Base-by-base conservation (phyloP, 345 rosid genomes). In the Gossypium rotundifolium region DNA sequence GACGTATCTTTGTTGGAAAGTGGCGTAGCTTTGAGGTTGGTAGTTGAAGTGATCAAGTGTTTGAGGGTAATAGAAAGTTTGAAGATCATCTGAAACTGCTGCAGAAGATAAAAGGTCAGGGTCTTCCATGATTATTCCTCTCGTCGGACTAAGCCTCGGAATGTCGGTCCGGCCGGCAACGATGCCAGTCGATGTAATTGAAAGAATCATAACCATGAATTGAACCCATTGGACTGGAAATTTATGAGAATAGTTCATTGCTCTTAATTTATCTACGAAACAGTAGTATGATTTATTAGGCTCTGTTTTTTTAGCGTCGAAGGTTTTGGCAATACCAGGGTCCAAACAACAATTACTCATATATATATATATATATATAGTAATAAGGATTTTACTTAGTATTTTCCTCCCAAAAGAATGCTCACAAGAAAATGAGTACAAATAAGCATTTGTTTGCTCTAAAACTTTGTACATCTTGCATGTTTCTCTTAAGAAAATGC, bases 1-100 rank as follows among this genome's bases (percentile, higher is more conserved):
- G 1, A 84, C 44, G 44, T 84, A 84, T 54, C 78, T 74, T 65
- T 84, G 89, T 46, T 29, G 78, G 55, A 86, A 86, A 11, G 75
- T 79, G 10, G 57, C 7, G 53, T 73, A 82, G 71, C 89, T 84
- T 64, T 86, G 81, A 7, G 86, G 86, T 25, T 57, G 78, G 40
- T 79, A 86, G 64, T 75, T 84, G 79, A 86, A 86, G 77, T 84
- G 90, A 68, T 87, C 90, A 1, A 87, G 80, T 17, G 90, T 81
- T 68, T 84, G 88, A 7, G 68, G 62, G 80, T 81, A 87, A n/a
- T 76, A 81, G 61, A 75, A 81, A 1, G 85, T 79, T 62, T 76
- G 62, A 0, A 78, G 44, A 16, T 81, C 83, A 9, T 77, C 65
- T 0, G 81, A 70, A 61, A 54, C 22, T 14, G 49, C 3, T 3